These are phyloP conservation scores for Chenopodium quinoa DNA, from an alignment of 148 eudicot genomes.

Conservation along the genomic window DNA sequence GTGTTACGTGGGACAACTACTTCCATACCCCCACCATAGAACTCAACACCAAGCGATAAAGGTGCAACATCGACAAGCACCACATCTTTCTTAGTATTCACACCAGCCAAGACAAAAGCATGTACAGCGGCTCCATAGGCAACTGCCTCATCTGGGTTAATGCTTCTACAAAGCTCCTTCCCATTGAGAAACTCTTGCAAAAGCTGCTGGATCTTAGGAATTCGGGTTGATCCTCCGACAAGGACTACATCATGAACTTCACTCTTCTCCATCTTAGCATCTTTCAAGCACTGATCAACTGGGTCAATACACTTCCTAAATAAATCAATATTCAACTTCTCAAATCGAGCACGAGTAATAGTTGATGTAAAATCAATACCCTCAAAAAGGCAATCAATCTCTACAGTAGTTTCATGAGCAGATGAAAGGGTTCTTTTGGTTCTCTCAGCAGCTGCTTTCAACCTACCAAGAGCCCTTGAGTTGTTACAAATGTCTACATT, in stretches of 20 bases:
- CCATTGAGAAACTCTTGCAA: constrained; percentile 21
- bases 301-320: constrained; percentile 21
- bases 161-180: constrained; percentile 21
- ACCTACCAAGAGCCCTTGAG: constrained; percentile 25
- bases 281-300: constrained; percentile 19
- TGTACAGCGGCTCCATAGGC: constrained; percentile 35
- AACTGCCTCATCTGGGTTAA: constrained; percentile 31
- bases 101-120: constrained; percentile 28
- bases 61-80: constrained; percentile 27
- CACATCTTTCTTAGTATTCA: constrained; percentile 13
- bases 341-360: constrained; percentile 25
- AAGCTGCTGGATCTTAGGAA: constrained; percentile 31
- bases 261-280: constrained; percentile 22
- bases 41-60: constrained; percentile 14
- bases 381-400: constrained; percentile 25
- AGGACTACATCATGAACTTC: constrained; percentile 30
- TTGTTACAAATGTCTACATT: constrained; percentile 21
- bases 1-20: constrained; percentile 27
- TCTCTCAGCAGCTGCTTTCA: constrained; percentile 25
- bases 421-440: constrained; percentile 24
- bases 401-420: background rate
- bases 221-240: constrained; percentile 37
- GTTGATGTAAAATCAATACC: constrained; percentile 27
- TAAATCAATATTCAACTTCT: constrained; percentile 21
- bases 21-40: background rate